Evolutionary conservation across 345 rosid genomes (phyloP), one percentile per base, ranked within the genome.

Genomic region (Hypericum perforatum): DNA sequence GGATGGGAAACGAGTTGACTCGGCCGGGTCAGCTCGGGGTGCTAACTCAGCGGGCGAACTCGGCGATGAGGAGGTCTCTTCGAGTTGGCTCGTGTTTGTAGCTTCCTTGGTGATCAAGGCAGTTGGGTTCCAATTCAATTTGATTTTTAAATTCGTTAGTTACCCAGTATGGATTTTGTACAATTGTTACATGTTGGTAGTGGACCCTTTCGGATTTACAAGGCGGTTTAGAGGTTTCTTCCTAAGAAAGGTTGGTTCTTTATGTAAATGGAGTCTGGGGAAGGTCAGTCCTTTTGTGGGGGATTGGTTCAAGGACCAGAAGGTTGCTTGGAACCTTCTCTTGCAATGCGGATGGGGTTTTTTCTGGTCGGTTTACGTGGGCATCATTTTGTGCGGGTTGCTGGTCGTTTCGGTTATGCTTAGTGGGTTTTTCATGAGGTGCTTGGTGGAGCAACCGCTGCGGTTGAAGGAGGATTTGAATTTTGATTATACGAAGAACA

Each of bases 301-400:
- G 43, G 74, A 63, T 13, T 69, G 82, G 78, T 66, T 81, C 0
- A 74, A 73, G 66, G 84, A 85, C 40, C 67, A 74, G 0, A 68
- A 75, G 54, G 53, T 70, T 2, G 41, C 72, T 13, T 49, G 78
- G 79, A 73, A 63, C 11, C 53, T 77, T 8, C 47, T 68, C 29
- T 50, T 69, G 56, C 72, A 71, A 58, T 76, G 73, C 1, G 95
- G 83, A 0, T 79, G 84, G 82, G 95, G 90, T 9, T 53, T 78
- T 59, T 67, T 85, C 44, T 81, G 86, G 80, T 82, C 90, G 6
- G 39, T 53, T 58, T 91, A 85, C 58, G 90, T 87, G 11, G 71
- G 90, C 45, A 37, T 64, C 39, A 65, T 81, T 44, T 62, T 92
- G 78, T 70, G 72, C 58, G 79, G 82, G 14, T 70, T 85, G 38